Base-by-base conservation (phyloP, 306 rosid genomes). In the Rubus idaeus region DNA sequence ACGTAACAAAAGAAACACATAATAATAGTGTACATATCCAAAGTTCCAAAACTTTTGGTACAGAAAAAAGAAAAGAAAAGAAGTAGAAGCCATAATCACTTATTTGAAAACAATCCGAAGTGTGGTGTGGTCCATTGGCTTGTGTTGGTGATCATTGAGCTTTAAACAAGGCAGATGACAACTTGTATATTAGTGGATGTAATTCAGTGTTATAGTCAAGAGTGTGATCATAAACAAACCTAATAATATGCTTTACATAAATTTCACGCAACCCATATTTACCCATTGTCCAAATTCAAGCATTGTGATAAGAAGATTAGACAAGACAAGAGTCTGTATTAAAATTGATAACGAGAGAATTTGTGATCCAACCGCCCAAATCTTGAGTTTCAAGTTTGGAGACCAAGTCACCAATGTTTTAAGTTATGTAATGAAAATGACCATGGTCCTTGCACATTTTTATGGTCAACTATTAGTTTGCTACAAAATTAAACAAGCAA, bases 181-280 rank as follows among this genome's bases (percentile, higher is more conserved):
- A 20, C 0, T 62, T 35, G 44, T 62, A 35, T 13, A 35, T 18
- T 35, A 62, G 20, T 6, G 44, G 67, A n/a, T 61, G 67, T 7
- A 58, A 10, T 9, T 62, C 42, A 62, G 45, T 62, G 68, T 61
- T 13, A 13, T 35, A 14, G 68, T 62, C 68, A 62, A 62, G 68
- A 62, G 45, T 62, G 20, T 35, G 40, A 62, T 62, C 20, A 62
- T 62, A 62, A 62, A 62, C 21, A 62, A 62, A 37, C 68, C 44
- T 35, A 30, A 62, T 58, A 14, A 62, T 62, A 35, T 35, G 10
- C 45, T 62, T 4, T 30, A 35, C 20, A 62, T 14, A 20, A 30
- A 14, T 62, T 4, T 62, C 68, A 35, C 45, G 45, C 44, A 62
- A 62, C 21, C n/a, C 16, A 62, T 30, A 30, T 30, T 30, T 30